These are phyloP conservation scores for Cornus kousa DNA, from an alignment of 148 eudicot genomes.

Conservation along the genomic window DNA sequence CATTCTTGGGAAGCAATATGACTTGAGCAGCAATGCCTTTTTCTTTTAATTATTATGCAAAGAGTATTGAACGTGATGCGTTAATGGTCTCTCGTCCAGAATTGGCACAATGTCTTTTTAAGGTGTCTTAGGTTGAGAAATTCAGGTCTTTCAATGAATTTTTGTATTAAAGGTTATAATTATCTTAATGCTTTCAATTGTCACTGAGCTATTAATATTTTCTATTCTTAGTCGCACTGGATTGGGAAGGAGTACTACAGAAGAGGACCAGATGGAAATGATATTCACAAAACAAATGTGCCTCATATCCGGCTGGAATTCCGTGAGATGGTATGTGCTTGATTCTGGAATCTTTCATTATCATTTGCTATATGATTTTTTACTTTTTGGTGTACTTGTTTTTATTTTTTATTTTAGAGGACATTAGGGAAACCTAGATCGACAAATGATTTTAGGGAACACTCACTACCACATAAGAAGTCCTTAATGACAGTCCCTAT, in stretches of 20 bases:
- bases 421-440: neutral
- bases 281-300: slow-evolving; percentile 93
- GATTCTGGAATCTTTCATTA: neutral
- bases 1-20: too few species aligned
- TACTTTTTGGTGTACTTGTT: neutral
- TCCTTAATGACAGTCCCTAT: neutral
- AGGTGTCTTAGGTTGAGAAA: neutral
- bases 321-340: slow-evolving; percentile 77
- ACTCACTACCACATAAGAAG: neutral
- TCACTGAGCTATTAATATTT: neutral
- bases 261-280: slow-evolving; percentile 91
- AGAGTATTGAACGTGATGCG: neutral
- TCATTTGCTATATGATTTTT: neutral
- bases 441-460: neutral
- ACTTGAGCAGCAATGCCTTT: neutral
- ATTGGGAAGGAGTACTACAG: slow-evolving; percentile 82
- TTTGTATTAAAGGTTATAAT: neutral
- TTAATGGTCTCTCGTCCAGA: neutral
- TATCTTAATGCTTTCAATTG: neutral
- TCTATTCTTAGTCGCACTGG: slow-evolving; percentile 73
- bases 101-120: neutral
- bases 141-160: neutral
- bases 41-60: neutral
- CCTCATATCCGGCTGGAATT: slow-evolving; percentile 93
- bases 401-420: neutral